These are phyloP conservation scores for Pleurotus sapidus DNA, from an alignment of 768 basidiomycete species.

Conservation along the genomic window DNA sequence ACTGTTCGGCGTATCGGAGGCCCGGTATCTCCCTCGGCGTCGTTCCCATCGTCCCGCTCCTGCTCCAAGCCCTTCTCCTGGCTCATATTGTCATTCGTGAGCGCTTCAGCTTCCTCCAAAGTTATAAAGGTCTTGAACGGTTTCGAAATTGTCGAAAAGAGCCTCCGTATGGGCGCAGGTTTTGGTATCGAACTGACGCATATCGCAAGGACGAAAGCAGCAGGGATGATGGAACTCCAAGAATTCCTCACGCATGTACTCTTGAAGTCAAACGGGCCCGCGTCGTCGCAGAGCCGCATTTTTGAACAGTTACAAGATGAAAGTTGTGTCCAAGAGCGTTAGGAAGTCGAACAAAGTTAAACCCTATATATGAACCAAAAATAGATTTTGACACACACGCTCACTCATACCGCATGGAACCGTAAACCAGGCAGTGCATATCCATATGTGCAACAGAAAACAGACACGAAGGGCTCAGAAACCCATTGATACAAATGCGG, in stretches of 20 bases:
- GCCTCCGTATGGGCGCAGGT: slow-evolving; percentile 21
- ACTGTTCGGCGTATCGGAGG: slow-evolving; percentile 61
- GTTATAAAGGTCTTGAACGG: slow-evolving; percentile 44
- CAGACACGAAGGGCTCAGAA: too few species aligned
- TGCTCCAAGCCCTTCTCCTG: slow-evolving; percentile 16
- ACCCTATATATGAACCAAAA: neutral
- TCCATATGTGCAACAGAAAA: too few species aligned
- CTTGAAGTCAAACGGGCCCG: slow-evolving; percentile 38
- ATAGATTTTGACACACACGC: neutral
- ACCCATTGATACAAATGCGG: too few species aligned
- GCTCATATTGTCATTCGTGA: slow-evolving; percentile 23
- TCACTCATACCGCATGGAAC: too few species aligned
- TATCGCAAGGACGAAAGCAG: slow-evolving; percentile 40
- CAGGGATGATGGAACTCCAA: slow-evolving; percentile 51
- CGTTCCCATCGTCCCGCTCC: slow-evolving; percentile 17
- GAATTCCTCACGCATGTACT: slow-evolving; percentile 45
- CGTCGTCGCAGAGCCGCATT: slow-evolving; percentile 30
- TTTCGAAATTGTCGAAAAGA: slow-evolving; percentile 20
- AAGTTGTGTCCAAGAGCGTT: too few species aligned
- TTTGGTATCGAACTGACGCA: slow-evolving; percentile 33
- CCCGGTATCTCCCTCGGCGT: slow-evolving; percentile 16
- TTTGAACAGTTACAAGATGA: neutral
- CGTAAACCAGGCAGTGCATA: too few species aligned
- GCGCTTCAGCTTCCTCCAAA: slow-evolving; percentile 54
- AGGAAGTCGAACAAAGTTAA: neutral